These are phyloP conservation scores for Neopestalotiopsis clavispora DNA, from an alignment of 2,329 filamentous ascomycete genomes.

Conservation along the genomic window DNA sequence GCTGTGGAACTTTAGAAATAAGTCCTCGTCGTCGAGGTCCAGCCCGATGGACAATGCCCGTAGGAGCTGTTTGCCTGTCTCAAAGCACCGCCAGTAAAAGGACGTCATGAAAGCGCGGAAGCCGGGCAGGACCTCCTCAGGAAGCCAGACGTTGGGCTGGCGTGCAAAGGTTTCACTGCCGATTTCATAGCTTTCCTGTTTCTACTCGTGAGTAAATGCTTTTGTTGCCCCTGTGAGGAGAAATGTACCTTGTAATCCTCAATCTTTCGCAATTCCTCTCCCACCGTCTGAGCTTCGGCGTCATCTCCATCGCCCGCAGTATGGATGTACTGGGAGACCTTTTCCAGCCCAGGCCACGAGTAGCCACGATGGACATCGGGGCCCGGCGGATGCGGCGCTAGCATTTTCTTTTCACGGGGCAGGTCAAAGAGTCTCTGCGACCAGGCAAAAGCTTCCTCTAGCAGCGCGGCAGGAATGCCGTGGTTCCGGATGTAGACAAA, in stretches of 20 bases:
- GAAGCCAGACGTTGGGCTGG: constrained; percentile 56
- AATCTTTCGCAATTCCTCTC: constrained; percentile 48
- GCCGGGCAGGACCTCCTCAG: constrained; percentile 46
- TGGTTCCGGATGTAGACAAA: constrained; percentile 37
- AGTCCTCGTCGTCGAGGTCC: constrained; percentile 48
- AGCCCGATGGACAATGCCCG: constrained; percentile 51
- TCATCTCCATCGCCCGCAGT: constrained; percentile 45
- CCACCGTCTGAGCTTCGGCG: constrained; percentile 39
- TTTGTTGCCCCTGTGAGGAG: too few relatives aligned
- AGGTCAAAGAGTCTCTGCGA: constrained; percentile 37
- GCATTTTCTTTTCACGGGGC: constrained; percentile 38
- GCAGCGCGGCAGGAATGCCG: constrained; percentile 36
- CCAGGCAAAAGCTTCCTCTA: constrained; percentile 44
- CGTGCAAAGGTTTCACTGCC: constrained; percentile 48
- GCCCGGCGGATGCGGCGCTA: constrained; percentile 43
- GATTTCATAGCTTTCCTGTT: constrained; percentile 57
- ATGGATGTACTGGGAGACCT: constrained; percentile 51
- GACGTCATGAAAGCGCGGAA: constrained; percentile 51
- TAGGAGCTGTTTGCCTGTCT: constrained; percentile 47
- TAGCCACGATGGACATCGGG: constrained; percentile 58
- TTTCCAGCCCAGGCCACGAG: constrained; percentile 58
- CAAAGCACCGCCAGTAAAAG: constrained; percentile 55
- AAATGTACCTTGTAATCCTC: constrained; percentile 58
- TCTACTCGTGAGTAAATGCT: too few relatives aligned
- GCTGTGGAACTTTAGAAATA: constrained; percentile 54